phyloP scores from a whole-genome alignment of 805 yeast genomes.

The Candida ipomoeae region DNA sequence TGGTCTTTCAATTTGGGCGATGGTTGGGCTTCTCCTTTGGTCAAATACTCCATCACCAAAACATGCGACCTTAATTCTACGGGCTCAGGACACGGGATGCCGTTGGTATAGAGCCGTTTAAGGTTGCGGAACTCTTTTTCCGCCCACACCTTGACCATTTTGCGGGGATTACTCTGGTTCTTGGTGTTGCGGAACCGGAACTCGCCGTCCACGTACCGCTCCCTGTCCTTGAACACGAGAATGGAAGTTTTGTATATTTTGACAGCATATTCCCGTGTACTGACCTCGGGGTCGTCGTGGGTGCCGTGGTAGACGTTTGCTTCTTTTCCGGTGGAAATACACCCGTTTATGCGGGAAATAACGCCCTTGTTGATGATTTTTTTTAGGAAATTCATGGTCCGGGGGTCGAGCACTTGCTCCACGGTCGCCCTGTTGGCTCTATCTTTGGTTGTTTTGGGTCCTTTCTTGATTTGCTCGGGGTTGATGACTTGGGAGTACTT shows the following conservation, averaged over 20 bases:
- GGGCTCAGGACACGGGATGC: constrained; percentile 94
- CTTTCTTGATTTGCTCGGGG: constrained; percentile 55
- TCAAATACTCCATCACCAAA: constrained; percentile 86
- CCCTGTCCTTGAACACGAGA: constrained; percentile 94
- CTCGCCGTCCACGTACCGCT: constrained; percentile 94
- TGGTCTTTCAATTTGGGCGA: constrained; percentile 89
- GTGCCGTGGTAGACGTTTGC: constrained; percentile 84
- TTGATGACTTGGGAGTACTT: constrained; percentile 63
- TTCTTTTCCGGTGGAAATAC: constrained; percentile 94
- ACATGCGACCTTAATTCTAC: constrained; percentile 85
- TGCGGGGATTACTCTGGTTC: constrained; percentile 86
- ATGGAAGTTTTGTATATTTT: constrained; percentile 96
- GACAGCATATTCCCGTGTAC: constrained; percentile 66
- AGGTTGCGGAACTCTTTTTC: constrained; percentile 94
- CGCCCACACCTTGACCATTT: constrained; percentile 98
- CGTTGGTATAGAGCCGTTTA: constrained; percentile 71
- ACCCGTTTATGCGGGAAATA: constrained; percentile 84
- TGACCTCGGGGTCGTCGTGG: constrained; percentile 52
- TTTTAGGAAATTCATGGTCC: constrained; percentile 79
- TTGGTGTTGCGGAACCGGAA: constrained; percentile 84
- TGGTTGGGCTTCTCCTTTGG: constrained; percentile 79
- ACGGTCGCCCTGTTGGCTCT: constrained; percentile 94
- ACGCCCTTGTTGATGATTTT: constrained; percentile 81
- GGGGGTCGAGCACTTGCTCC: constrained; percentile 93
- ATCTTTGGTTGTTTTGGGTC: constrained; percentile 65